These are phyloP conservation scores for Tetrahymena thermophila DNA, from an alignment of 73 alveolate genomes.

Conservation along the genomic window DNA sequence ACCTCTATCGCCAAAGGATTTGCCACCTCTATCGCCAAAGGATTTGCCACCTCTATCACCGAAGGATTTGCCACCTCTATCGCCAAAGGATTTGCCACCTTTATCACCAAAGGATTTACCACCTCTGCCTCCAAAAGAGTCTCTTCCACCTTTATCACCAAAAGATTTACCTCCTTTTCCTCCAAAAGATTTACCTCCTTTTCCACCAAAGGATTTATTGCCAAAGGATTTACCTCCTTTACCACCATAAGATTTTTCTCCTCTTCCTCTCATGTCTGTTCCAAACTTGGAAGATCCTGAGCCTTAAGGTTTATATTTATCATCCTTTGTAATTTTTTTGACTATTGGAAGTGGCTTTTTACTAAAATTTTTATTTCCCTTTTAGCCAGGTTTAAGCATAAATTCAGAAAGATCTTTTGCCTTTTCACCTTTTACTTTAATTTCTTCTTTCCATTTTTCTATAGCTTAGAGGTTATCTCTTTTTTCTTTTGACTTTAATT, in stretches of 20 bases:
- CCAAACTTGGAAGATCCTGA: not conserved
- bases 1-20: not conserved
- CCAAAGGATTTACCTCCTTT: not conserved
- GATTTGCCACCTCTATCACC: not conserved
- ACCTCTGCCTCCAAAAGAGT: not conserved
- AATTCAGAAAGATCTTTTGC: constrained; percentile 16
- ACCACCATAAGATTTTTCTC: not conserved
- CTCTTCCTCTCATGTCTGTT: not conserved
- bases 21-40: not conserved
- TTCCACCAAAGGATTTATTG: not conserved
- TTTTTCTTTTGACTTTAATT: constrained; percentile 46
- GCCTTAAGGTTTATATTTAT: not conserved
- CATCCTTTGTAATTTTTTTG: not conserved
- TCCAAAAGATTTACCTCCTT: not conserved
- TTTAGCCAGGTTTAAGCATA: not conserved
- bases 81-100: not conserved
- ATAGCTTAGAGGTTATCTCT: constrained; percentile 36
- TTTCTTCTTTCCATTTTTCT: constrained; percentile 34
- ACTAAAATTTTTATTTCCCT: not conserved
- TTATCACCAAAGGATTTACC: not conserved
- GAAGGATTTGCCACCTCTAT: not conserved
- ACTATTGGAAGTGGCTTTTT: not conserved
- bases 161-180: not conserved
- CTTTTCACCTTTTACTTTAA: constrained; percentile 37
- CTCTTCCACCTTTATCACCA: not conserved